A percentile compares a stretch with the other conserved stretches of the same genome.
These are phyloP conservation scores for Phytophthora meadii DNA, from an alignment of 352 stramenopile species.

Conservation along the genomic window DNA sequence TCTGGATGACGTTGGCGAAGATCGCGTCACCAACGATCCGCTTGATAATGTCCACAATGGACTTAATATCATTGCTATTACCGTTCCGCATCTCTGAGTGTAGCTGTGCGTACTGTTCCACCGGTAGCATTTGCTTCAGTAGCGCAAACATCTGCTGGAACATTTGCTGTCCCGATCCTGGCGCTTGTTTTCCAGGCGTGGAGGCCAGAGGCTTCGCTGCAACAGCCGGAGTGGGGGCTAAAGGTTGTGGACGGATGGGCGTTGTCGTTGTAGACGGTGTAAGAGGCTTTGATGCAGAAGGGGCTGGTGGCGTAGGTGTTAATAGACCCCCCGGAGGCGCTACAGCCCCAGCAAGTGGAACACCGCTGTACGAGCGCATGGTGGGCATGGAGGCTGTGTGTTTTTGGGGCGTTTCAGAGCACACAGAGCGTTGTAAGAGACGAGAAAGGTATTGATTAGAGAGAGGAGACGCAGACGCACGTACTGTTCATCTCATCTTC, in stretches of 20 bases:
- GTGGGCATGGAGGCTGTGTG: slow-evolving; percentile 31
- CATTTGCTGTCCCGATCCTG: slow-evolving; percentile 81
- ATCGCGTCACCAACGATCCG: slow-evolving; percentile 81
- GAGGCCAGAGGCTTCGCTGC: slow-evolving; percentile 8
- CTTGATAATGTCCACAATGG: slow-evolving; percentile 90
- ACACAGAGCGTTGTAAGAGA: slow-evolving; percentile 22
- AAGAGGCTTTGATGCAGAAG: slow-evolving; percentile 15
- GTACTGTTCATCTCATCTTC: slow-evolving; percentile 76
- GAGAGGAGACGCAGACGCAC: slow-evolving; percentile 26
- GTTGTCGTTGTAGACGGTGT: slow-evolving; percentile 13
- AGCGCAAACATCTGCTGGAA: slow-evolving; percentile 90
- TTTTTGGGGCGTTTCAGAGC: slow-evolving; percentile 1
- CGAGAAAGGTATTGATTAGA: neutral
- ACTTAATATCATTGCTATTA: slow-evolving; percentile 89
- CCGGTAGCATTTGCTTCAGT: slow-evolving; percentile 82
- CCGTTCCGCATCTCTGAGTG: slow-evolving; percentile 87
- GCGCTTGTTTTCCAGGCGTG: slow-evolving; percentile 44
- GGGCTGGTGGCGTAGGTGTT: slow-evolving; percentile 5
- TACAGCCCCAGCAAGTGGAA: slow-evolving; percentile 35
- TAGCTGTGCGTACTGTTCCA: slow-evolving; percentile 82
- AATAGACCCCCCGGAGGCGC: slow-evolving; percentile 37
- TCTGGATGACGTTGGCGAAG: slow-evolving; percentile 83
- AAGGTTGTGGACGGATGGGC: slow-evolving; percentile 27
- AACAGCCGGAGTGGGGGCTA: slow-evolving; percentile 8
- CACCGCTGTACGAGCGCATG: slow-evolving; percentile 49